Base-by-base conservation (phyloP, 352 stramenopile genomes). In the Plasmopara muralis region DNA sequence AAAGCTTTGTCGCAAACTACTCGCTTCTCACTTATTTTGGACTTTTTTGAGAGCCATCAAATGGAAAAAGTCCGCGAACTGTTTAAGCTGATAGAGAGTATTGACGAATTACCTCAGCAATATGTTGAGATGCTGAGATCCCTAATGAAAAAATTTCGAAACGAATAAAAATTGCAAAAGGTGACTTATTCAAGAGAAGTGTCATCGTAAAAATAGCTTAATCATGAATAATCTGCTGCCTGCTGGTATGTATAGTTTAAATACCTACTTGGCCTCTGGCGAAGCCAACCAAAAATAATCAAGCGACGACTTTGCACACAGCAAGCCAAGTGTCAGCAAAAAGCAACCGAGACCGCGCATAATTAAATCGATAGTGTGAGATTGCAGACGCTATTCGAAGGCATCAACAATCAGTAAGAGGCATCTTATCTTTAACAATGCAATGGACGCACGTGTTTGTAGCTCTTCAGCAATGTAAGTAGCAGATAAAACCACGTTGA, bases 401-500 rank as follows among this genome's bases (percentile, higher is more conserved):
- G 43, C 0, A 30, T 29, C 10, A 45, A n/a, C 8, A 56, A 13
- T 46, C 12, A 31, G 10, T 37, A 52, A 40, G 33, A 14, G 52
- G 8, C 15, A n/a, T 15, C 52, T 35, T 40, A 20, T 14, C 15
- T 33, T 16, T 41, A 4, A 29, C 43, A 43, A 38, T 33, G 8
- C 9, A 30, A 51, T 3, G n/a, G 4, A 60, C 57, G 9, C 40
- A 94, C 83, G 74, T 93, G 74, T 40, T 95, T 95, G 80, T 95
- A 95, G 57, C 92, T 95, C 58, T 91, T 88, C 14, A 95, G 56
- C 28, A 95, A 64, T 37, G 79, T 85, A 13, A 95, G 66, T 12
- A 95, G 62, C 9, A 95, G 48, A 57, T 90, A 95, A 63, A 95
- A 95, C 85, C 85, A 95, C 8, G 81, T 93, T 10, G 83, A 93